Evolutionary conservation across 176 grass and related monocot species (phyloP).

Genomic region (Cenchrus americanus): DNA sequence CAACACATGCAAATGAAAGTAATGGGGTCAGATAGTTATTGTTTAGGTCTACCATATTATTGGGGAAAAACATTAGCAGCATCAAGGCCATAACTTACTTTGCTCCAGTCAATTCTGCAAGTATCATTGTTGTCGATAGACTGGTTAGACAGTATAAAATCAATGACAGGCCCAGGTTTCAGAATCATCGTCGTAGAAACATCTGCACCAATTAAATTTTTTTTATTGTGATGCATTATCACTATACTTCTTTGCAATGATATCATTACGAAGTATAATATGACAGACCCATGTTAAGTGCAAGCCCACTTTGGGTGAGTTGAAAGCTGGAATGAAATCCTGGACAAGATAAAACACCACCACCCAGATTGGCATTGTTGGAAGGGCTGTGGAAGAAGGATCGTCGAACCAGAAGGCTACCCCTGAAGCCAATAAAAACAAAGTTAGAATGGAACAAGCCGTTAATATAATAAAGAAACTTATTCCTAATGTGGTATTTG

Average conservation of each 20-base stretch:
- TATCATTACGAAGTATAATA: no score
- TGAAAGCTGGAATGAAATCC: not conserved
- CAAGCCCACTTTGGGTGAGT: not conserved
- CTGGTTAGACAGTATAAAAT: constrained; percentile 15
- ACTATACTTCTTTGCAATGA: no score
- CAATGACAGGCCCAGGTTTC: constrained; percentile 26
- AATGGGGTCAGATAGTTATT: no score
- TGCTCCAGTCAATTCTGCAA: not conserved
- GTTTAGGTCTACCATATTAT: no score
- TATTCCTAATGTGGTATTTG: no score
- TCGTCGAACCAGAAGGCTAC: not conserved
- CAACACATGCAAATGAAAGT: no score
- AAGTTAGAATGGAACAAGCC: no score
- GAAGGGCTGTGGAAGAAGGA: not conserved
- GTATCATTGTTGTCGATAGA: not conserved
- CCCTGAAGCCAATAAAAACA: not conserved
- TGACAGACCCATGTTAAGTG: not conserved
- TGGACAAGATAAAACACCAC: not conserved
- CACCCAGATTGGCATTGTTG: not conserved
- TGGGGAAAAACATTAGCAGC: not conserved
- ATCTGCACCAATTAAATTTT: constrained; percentile 32
- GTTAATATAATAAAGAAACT: no score
- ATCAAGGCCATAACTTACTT: not conserved
- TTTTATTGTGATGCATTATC: no score
- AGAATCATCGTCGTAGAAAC: constrained; percentile 27